Base-by-base conservation (phyloP, 2,329 filamentous ascomycete species). In the Sphaceloma murrayae region DNA sequence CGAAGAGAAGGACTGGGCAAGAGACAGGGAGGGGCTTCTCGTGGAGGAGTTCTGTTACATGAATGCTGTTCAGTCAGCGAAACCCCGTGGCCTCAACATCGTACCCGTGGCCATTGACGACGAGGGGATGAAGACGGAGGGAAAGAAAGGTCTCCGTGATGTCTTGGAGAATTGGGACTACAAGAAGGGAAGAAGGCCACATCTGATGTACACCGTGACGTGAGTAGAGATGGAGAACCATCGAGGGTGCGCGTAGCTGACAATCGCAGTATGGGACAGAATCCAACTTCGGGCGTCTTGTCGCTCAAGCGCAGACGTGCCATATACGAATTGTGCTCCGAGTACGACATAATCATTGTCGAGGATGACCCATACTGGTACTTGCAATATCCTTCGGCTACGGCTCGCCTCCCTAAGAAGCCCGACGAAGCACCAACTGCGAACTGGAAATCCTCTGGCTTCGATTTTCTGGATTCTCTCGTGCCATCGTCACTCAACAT, bases 351-450 rank as follows among this genome's bases (percentile, higher is more conserved):
- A 50, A 75, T 95, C 56, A 94, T 95, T 52, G 67, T 93, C 49
- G 89, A 96, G 62, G 89, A 96, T 55, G 88, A 95, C 50, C 89
- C 89, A 4, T 95, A 95, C 67, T 95, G 86, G 85, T 89, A 91
- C 61, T 71, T 96, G 6, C 89, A 95, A 60, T 95, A 77, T 62
- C 85, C 86, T 0, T 83, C 83, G 1, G 80, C 83, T 0, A 74
- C 66, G 6, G 58, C 67, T 5, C 45, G 51, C 6, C 40, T 54
- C 32, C 38, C 54, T 2, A 67, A 74, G 53, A 67, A 70, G 55
- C 68, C 71, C 13, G 57, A 65, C 55, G 56, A 60, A 48, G 19
- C 21, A 13, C 26, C 53, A 50, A 48, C 54, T 5, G 57, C 61
- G 40, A 63, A 64, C 46, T 67, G 63, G 57, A 72, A 66, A 32